Percentiles rank a stretch among this genome's conserved stretches.
phyloP scores from a whole-genome alignment of 2,329 filamentous ascomycete genomes.

The Penicillium italicum region DNA sequence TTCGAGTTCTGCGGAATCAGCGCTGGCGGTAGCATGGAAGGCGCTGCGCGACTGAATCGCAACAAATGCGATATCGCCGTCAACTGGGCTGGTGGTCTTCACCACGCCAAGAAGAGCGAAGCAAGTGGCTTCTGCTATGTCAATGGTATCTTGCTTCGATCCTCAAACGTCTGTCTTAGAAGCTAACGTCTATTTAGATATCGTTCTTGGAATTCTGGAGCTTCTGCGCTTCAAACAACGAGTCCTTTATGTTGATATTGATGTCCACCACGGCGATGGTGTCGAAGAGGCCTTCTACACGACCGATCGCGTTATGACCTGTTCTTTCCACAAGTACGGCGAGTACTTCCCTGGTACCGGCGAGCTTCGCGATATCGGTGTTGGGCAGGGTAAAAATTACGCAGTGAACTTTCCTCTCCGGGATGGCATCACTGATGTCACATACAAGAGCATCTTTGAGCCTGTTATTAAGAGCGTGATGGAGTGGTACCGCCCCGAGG shows the following conservation, averaged over 20 bases:
- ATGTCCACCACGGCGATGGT: slow-evolving; percentile 65
- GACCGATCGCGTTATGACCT: slow-evolving; percentile 68
- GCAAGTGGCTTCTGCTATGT: slow-evolving; percentile 98
- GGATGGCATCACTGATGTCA: slow-evolving; percentile 65
- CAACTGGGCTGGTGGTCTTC: slow-evolving; percentile 93
- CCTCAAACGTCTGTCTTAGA: background rate
- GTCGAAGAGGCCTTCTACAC: slow-evolving; percentile 71
- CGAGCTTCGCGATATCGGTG: slow-evolving; percentile 65
- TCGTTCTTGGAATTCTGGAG: slow-evolving; percentile 64
- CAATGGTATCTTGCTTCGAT: slow-evolving; percentile 55
- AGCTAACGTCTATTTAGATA: slow-evolving; percentile 47
- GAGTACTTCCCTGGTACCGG: slow-evolving; percentile 70
- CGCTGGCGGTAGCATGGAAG: slow-evolving; percentile 67
- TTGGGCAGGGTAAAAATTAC: slow-evolving; percentile 64
- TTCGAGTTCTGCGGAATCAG: slow-evolving; percentile 70
- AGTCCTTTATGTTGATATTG: slow-evolving; percentile 65
- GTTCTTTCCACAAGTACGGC: slow-evolving; percentile 70
- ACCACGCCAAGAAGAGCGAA: slow-evolving; percentile 93
- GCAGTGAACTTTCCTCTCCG: slow-evolving; percentile 67
- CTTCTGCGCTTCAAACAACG: slow-evolving; percentile 61
- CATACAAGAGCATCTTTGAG: slow-evolving; percentile 67
- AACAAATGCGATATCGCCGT: slow-evolving; percentile 65
- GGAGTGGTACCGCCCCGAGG: slow-evolving; percentile 65
- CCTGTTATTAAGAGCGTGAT: slow-evolving; percentile 65
- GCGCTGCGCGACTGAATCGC: slow-evolving; percentile 63